Conservation (phyloP, 805 yeast species). For the Candida railenensis region DNA sequence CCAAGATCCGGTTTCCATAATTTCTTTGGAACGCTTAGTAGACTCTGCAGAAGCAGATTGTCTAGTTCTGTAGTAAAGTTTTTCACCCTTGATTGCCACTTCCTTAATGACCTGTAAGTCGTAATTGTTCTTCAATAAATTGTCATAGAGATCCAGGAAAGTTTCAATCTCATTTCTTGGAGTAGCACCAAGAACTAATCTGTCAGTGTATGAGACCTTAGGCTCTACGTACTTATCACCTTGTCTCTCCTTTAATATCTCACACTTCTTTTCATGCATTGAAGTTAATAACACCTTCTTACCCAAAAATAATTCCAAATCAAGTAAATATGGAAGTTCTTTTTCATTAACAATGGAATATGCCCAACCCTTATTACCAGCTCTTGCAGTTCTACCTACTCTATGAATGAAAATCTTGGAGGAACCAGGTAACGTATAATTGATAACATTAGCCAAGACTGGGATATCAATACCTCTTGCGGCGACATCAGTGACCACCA, state of each 20-base stretch:
- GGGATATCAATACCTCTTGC: slow-evolving; percentile 99
- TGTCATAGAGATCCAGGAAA: slow-evolving; percentile 68
- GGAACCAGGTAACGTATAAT: slow-evolving; percentile 85
- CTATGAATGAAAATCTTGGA: slow-evolving; percentile 95
- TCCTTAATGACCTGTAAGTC: slow-evolving; percentile 65
- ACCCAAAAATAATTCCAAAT: slow-evolving; percentile 86
- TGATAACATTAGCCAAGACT: slow-evolving; percentile 89
- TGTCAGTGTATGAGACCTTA: slow-evolving; percentile 64
- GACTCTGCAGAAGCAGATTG: slow-evolving; percentile 84
- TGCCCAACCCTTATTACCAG: slow-evolving; percentile 98
- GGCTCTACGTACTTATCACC: slow-evolving; percentile 49
- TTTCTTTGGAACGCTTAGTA: slow-evolving; percentile 80
- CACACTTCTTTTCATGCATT: slow-evolving; percentile 64
- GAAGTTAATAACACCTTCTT: slow-evolving; percentile 70
- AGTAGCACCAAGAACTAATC: slow-evolving; percentile 79
- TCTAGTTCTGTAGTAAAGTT: slow-evolving; percentile 80
- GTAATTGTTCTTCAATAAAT: slow-evolving; percentile 57
- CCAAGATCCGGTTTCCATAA: slow-evolving; percentile 71
- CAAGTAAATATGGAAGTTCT: slow-evolving; percentile 88
- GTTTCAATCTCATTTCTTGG: slow-evolving; percentile 75
- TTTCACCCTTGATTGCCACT: slow-evolving; percentile 86
- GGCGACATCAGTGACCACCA: slow-evolving; percentile 97
- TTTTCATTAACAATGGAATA: slow-evolving; percentile 81
- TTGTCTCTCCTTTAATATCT: slow-evolving; percentile 47
- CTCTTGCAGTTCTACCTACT: slow-evolving; percentile 99